phyloP scores from a whole-genome alignment of 129 eudicot genomes.

The Pittosporum tobira region DNA sequence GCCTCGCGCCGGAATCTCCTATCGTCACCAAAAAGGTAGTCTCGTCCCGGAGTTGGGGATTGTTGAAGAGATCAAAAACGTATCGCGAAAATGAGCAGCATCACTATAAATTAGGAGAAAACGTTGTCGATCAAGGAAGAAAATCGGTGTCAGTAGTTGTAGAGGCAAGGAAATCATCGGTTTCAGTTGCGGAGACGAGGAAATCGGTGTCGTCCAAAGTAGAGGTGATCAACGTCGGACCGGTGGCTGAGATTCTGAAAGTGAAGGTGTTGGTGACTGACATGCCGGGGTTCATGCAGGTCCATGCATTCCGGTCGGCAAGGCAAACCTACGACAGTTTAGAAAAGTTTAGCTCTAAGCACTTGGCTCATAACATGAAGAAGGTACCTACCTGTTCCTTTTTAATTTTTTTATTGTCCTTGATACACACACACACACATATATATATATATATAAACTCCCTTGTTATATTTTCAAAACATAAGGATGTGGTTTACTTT shows the following conservation, averaged over 20 bases:
- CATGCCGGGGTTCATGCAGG: conserved; percentile 91
- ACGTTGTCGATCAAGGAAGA: conserved; percentile 15
- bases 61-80: conserved; percentile 37
- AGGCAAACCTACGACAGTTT: conserved; percentile 53
- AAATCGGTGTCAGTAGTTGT: conserved; percentile 22
- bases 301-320: conserved; percentile 74
- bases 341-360: conserved; percentile 56
- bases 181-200: conserved; percentile 27
- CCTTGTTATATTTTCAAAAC: no score
- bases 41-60: conserved; percentile 21
- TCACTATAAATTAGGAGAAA: not conserved
- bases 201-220: conserved; percentile 45
- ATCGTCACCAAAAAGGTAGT: conserved; percentile 25
- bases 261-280: conserved; percentile 71
- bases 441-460: no score
- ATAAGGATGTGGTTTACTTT: no score
- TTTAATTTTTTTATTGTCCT: not conserved
- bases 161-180: conserved; percentile 36
- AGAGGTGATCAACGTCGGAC: conserved; percentile 30
- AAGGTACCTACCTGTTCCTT: conserved; percentile 33
- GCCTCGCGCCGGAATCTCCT: conserved; percentile 24
- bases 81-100: conserved; percentile 18
- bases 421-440: no score
- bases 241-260: conserved; percentile 35
- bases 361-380: conserved; percentile 56